Base-by-base conservation (phyloP, 305 asterid genomes). In the Lippia alba region DNA sequence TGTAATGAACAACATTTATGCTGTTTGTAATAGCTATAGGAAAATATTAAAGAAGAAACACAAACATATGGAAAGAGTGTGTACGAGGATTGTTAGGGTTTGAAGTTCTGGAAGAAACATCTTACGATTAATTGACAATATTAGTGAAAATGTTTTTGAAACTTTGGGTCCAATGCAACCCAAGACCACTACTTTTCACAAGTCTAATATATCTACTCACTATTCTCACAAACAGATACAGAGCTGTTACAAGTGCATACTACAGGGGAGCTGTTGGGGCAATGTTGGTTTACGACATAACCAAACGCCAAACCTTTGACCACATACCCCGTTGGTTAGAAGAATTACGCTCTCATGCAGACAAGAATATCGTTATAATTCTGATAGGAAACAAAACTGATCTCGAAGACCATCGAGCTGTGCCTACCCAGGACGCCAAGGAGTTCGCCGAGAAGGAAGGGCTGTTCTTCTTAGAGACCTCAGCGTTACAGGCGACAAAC, bases 311-410 rank as follows among this genome's bases (percentile, higher is more conserved):
- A 49, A 86, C 93, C 12, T 90, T 90, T 66, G 97, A 90, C 70
- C 93, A 90, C 90, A 86, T 90, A 30, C 93, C 93, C 17, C 90
- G 97, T n/a, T 90, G 97, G 97, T 81, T 90, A 69, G 95, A 88
- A 67, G 96, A 90, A 64, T 48, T 90, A 64, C 91, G 93, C 41
- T 83, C 85, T 18, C 96, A 90, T 70, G 96, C 96, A 8, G 96
- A 90, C 80, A 90, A 90, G 89, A 90, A 90, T 80, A 90, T 86
- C 4, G 96, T 88, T 17, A 88, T 90, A 58, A 86, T 90, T 19
- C 83, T 90, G 63, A 63, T 90, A 1, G 95, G 96, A 24, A 90
- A 90, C 84, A 90, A 90, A 80, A 80, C 87, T 0, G 96, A 90
- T 75, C 91, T 90, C 20, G 92, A 85, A 76, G 88, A 86, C 78